Evolutionary conservation across 2,329 filamentous ascomycete species (phyloP).

Genomic region (Diaporthe citrichinensis): DNA sequence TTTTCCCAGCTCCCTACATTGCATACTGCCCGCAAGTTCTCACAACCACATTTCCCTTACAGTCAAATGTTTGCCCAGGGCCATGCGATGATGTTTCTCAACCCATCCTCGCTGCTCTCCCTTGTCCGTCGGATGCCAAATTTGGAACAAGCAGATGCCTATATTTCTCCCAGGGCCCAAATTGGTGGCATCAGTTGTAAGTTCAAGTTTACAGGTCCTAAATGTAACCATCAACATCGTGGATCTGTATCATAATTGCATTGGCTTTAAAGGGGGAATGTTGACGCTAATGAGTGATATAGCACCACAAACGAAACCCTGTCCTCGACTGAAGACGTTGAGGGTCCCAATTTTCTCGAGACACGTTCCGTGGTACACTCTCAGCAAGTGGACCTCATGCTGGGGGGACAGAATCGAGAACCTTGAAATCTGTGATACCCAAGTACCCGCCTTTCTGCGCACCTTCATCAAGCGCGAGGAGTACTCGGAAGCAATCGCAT

Average conservation of each 20-base stretch:
- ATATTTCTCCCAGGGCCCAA: fast-evolving
- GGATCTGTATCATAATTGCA: too few relatives aligned
- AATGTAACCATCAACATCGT: too few relatives aligned
- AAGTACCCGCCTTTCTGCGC: not conserved
- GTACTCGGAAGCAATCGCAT: not conserved
- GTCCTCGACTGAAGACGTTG: not conserved
- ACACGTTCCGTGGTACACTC: too few relatives aligned
- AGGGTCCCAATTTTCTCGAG: not conserved
- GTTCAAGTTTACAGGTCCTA: not conserved
- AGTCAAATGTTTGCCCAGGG: too few relatives aligned
- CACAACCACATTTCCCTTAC: fast-evolving
- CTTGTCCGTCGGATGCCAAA: not conserved
- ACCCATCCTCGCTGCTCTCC: not conserved
- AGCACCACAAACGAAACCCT: not conserved
- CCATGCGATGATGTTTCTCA: not conserved
- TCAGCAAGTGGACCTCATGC: not conserved
- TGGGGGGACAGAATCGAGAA: not conserved
- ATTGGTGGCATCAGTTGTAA: not conserved
- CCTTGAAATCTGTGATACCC: not conserved
- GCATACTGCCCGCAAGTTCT: not conserved
- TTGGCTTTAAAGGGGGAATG: not conserved
- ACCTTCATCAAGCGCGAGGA: fast-evolving
- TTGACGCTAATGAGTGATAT: not conserved
- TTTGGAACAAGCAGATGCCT: not conserved
- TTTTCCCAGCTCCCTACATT: not conserved